Percentiles rank a stretch among this genome's conserved stretches.
Conservation (phyloP, 495 filamentous ascomycete species). For the Clohesyomyces aquaticus region DNA sequence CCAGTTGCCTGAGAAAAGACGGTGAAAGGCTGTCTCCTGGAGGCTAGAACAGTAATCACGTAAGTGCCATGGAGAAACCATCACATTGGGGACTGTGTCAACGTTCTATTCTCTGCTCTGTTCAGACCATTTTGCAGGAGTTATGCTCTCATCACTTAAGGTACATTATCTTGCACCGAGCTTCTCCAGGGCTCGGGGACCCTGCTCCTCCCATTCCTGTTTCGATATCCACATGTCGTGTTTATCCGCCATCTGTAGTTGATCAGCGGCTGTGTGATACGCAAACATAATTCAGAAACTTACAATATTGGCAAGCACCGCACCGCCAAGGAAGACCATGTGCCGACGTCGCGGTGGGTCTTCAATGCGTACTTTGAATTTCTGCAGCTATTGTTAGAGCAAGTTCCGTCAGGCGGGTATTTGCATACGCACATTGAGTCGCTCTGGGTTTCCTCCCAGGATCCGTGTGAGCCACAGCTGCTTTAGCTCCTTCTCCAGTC, state of each 20-base stretch:
- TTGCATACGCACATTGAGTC: slow-evolving; percentile 67
- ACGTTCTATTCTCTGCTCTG: slow-evolving; percentile 19
- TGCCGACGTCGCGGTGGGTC: slow-evolving; percentile 94
- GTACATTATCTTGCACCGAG: slow-evolving; percentile 69
- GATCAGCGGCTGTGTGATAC: slow-evolving; percentile 28
- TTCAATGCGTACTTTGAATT: slow-evolving; percentile 99
- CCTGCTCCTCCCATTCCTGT: slow-evolving; percentile 95
- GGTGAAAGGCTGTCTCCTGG: too few relatives aligned
- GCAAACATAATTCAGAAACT: slow-evolving; percentile 37
- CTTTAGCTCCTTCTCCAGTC: slow-evolving; percentile 97
- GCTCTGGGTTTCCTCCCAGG: slow-evolving; percentile 84
- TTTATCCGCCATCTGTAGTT: slow-evolving; percentile 90
- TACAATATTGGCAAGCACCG: slow-evolving; percentile 93
- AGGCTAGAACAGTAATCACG: too few relatives aligned
- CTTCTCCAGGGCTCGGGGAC: slow-evolving; percentile 83
- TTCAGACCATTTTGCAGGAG: slow-evolving; percentile 7
- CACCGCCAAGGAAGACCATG: slow-evolving; percentile 98
- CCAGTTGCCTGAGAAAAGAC: too few relatives aligned
- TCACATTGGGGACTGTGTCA: slow-evolving; percentile 1
- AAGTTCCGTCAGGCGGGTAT: neutral
- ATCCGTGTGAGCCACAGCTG: slow-evolving; percentile 97
- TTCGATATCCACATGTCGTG: slow-evolving; percentile 99
- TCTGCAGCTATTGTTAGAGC: slow-evolving; percentile 54
- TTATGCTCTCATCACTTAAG: slow-evolving; percentile 1
- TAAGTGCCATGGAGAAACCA: neutral